A percentile compares a stretch with the other conserved stretches of the same genome.
Evolutionary conservation across 2,329 filamentous ascomycete species (phyloP).

Genomic region (Zymoseptoria tritici): DNA sequence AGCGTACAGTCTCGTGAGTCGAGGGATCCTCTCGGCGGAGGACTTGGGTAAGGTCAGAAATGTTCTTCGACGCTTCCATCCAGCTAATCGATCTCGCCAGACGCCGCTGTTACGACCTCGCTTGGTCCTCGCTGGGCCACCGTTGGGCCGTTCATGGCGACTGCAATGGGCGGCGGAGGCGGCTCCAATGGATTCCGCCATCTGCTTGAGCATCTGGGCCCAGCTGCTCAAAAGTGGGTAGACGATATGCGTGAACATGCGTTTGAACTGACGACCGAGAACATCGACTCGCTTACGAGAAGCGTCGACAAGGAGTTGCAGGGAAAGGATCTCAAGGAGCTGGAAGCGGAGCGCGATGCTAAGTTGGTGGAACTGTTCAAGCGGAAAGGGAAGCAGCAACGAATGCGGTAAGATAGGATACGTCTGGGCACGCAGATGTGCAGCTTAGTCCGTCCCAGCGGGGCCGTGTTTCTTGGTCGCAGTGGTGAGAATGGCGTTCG

Average conservation of each 20-base stretch:
- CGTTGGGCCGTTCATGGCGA: slow-evolving; percentile 25
- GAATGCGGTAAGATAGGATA: not conserved
- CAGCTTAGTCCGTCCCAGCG: not conserved
- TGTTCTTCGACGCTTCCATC: not conserved
- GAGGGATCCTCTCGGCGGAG: slow-evolving; percentile 27
- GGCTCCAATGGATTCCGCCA: slow-evolving; percentile 7
- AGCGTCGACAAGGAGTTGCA: not conserved
- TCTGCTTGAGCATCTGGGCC: slow-evolving; percentile 11
- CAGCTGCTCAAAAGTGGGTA: slow-evolving; percentile 10
- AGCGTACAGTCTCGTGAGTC: slow-evolving; percentile 30
- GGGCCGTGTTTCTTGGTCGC: not conserved
- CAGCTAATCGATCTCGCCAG: slow-evolving; percentile 5
- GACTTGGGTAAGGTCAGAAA: slow-evolving; percentile 24
- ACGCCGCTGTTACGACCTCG: slow-evolving; percentile 15
- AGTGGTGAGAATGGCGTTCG: not conserved
- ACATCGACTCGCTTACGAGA: not conserved
- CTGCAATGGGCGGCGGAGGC: slow-evolving; percentile 9
- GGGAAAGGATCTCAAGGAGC: not conserved
- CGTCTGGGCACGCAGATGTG: not conserved
- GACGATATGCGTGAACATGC: slow-evolving; percentile 13
- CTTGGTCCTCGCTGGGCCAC: slow-evolving; percentile 16
- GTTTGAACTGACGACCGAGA: slow-evolving; percentile 1
- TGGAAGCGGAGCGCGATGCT: not conserved
- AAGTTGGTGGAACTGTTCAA: not conserved
- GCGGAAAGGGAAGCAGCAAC: not conserved